Percentiles rank a stretch among this genome's conserved stretches.
Conservation (phyloP, 169 alveolate genomes). For the Eimeria maxima region DNA sequence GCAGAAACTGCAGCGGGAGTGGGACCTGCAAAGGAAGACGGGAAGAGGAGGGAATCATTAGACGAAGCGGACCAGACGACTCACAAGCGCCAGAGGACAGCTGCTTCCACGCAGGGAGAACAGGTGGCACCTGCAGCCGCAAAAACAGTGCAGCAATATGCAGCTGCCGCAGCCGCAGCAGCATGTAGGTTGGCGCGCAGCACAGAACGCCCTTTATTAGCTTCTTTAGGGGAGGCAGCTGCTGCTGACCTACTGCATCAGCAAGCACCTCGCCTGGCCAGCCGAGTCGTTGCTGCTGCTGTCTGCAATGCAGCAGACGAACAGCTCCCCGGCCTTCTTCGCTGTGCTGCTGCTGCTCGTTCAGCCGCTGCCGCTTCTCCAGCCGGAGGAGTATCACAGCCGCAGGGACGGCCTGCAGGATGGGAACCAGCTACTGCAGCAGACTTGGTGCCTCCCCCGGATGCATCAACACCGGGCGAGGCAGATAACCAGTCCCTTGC, state of each 20-base stretch:
- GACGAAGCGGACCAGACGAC: not conserved
- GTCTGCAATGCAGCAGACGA: constrained; percentile 44
- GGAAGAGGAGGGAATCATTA: not conserved
- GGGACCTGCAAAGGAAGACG: not conserved
- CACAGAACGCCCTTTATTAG: constrained; percentile 28
- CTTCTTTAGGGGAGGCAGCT: constrained; percentile 51
- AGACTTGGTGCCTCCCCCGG: constrained; percentile 51
- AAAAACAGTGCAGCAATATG: not conserved
- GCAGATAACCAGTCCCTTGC: not conserved
- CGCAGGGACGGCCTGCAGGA: not conserved
- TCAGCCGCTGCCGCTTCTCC: constrained; percentile 58
- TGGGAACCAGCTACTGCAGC: constrained; percentile 72
- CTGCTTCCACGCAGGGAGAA: constrained; percentile 19
- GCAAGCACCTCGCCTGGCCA: constrained; percentile 66
- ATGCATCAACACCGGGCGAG: constrained; percentile 5
- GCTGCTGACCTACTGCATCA: constrained; percentile 58
- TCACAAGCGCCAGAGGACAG: constrained; percentile 24
- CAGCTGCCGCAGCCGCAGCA: constrained; percentile 68
- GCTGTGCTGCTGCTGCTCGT: constrained; percentile 59
- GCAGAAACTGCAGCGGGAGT: constrained; percentile 45
- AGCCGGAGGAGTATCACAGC: not conserved
- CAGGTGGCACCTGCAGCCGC: constrained; percentile 5
- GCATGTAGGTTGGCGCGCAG: not conserved
- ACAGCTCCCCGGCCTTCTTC: constrained; percentile 43
- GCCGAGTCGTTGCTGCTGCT: constrained; percentile 72